A percentile compares a stretch with the other conserved stretches of the same genome.
Conservation (phyloP, 139 green algal genomes). For the Eudorina sp. region DNA sequence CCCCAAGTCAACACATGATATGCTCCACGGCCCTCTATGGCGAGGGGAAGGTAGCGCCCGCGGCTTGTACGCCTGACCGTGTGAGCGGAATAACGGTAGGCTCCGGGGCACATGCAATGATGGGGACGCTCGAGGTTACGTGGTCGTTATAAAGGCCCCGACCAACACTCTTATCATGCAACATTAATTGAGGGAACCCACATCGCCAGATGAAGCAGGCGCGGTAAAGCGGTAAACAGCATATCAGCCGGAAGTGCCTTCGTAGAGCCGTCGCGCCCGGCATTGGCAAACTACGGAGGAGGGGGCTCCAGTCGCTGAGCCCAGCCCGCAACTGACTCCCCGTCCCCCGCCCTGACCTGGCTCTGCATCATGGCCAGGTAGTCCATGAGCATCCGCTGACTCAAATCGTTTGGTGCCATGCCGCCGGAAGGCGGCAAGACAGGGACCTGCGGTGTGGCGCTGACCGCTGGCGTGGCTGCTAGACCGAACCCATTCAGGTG, state of each 20-base stretch:
- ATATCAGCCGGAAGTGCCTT: not conserved
- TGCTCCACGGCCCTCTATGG: too few species aligned
- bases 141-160: too few species aligned
- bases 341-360: not conserved
- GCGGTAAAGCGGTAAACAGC: not conserved
- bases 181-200: not conserved
- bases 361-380: constrained; percentile 25
- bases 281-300: not conserved
- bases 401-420: not conserved
- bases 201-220: not conserved
- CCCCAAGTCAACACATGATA: too few species aligned
- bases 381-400: constrained; percentile 31
- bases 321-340: too few species aligned
- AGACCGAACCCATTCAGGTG: too few species aligned
- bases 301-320: not conserved
- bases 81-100: too few species aligned
- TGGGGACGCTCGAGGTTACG: too few species aligned
- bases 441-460: too few species aligned
- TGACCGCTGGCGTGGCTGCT: not conserved
- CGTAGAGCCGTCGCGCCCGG: not conserved
- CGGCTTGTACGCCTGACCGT: not conserved
- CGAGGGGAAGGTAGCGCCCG: not conserved
- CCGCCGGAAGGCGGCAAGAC: too few species aligned
- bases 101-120: too few species aligned
- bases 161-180: not conserved